phyloP scores from a whole-genome alignment of 768 basidiomycete genomes.

The Pulveroboletus sp. region DNA sequence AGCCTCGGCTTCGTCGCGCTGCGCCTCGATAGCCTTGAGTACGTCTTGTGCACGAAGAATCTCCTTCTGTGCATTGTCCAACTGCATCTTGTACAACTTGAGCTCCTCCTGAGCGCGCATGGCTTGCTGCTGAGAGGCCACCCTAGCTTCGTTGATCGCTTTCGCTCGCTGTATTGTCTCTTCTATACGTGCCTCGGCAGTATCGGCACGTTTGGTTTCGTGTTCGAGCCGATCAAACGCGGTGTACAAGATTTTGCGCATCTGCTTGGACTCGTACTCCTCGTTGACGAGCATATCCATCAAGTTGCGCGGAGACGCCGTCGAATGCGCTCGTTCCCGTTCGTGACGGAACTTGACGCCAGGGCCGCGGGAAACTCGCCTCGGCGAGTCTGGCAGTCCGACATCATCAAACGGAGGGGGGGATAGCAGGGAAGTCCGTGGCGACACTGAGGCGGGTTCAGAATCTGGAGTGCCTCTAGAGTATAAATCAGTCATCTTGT shows the following conservation, averaged over 20 bases:
- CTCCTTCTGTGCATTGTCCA: conserved; percentile 57
- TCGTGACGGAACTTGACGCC: conserved; percentile 31
- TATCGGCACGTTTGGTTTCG: conserved; percentile 35
- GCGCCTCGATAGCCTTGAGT: conserved; percentile 44
- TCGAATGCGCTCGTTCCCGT: conserved; percentile 33
- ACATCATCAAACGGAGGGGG: conserved; percentile 17
- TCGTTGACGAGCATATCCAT: conserved; percentile 36
- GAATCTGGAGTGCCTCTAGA: conserved; percentile 25
- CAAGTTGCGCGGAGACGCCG: conserved; percentile 28
- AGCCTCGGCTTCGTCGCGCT: conserved; percentile 47
- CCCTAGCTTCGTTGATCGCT: conserved; percentile 31
- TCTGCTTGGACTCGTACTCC: conserved; percentile 39
- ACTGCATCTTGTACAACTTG: conserved; percentile 52
- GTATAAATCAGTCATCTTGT: not conserved
- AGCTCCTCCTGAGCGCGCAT: conserved; percentile 44
- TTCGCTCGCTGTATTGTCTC: conserved; percentile 29
- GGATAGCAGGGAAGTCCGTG: conserved; percentile 28
- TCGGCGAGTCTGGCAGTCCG: not conserved
- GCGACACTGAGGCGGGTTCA: conserved; percentile 26
- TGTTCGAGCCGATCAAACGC: conserved; percentile 37
- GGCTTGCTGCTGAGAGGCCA: conserved; percentile 29
- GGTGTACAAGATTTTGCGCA: conserved; percentile 35
- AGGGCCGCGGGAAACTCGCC: conserved; percentile 27
- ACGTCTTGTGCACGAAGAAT: conserved; percentile 53
- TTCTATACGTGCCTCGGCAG: conserved; percentile 32